Evolutionary conservation across 225 moss, liverwort and hornwort genomes (phyloP).

Genomic region (Polytrichum commune): DNA sequence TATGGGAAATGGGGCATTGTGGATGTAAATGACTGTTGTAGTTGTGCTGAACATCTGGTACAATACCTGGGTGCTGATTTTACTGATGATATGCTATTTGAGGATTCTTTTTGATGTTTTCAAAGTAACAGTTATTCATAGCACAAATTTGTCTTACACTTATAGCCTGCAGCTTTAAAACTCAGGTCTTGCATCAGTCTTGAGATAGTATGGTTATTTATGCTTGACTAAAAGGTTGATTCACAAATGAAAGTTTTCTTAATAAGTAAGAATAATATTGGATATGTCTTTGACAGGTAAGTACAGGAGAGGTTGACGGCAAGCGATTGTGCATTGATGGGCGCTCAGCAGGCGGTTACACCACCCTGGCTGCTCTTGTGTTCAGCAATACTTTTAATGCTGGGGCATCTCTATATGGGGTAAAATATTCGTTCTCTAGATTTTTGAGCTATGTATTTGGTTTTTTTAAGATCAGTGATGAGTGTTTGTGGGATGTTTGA

Average conservation of each 20-base stretch:
- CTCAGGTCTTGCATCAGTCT: too few relatives aligned
- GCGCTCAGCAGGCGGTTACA: constrained; percentile 83
- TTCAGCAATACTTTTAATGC: constrained; percentile 70
- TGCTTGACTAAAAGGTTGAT: neutral
- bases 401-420: constrained; percentile 80
- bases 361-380: constrained; percentile 79
- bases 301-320: constrained; percentile 61
- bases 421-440: constrained; percentile 14
- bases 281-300: constrained; percentile 32
- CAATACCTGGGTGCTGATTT: neutral
- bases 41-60: constrained; percentile 86
- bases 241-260: neutral
- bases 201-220: too few relatives aligned
- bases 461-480: neutral
- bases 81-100: neutral
- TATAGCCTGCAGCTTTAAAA: too few relatives aligned
- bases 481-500: neutral
- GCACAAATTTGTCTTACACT: too few relatives aligned
- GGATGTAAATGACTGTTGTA: constrained; percentile 88
- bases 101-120: neutral
- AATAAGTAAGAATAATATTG: neutral
- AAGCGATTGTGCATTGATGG: constrained; percentile 85
- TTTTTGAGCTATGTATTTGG: neutral
- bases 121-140: neutral
- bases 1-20: constrained; percentile 81